Base-by-base conservation (phyloP, 345 rosid species). In the Kandelia obovata region DNA sequence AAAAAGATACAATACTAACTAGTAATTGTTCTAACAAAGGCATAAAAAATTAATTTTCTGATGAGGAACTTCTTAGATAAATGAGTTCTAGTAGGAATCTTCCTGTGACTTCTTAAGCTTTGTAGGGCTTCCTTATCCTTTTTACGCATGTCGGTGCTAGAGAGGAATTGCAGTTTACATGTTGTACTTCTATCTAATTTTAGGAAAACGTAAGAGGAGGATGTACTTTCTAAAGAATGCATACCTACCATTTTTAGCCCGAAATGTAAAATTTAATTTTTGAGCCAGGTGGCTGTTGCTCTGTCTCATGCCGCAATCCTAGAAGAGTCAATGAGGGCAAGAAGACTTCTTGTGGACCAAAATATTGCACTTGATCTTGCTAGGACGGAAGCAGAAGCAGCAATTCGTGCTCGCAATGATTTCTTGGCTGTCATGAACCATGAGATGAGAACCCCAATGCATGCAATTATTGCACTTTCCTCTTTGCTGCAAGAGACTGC, bases 391-490 rank as follows among this genome's bases (percentile, higher is more conserved):
- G 98, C 99, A 25, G 99, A 96, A 77, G 92, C 97, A 59, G 97
- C 99, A 26, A 88, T 96, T 66, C 86, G 86, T 73, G 98, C 99
- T 57, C 95, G 97, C 16, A 96, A 96, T 65, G 98, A 90, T 84
- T 96, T 96, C 88, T 74, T 96, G 79, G 98, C 97, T 43, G 99
- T 96, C 66, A 96, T 96, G 99, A 92, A 96, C 82, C 96, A 96
- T 78, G 98, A 96, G 78, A 96, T 96, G 98, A 86, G 96, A 75
- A 92, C 96, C 35, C 99, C 99, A 11, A 96, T 96, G 98, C 97
- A 92, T 77, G 98, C 95, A 8, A 83, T 92, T 73, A 89, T 96
- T 37, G 99, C 98, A 47, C 92, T 96, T 68, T 92, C 99, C 65
- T 92, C 97, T 19, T 78, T 96, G 68, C 91, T 96, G 35, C 99